Percentiles rank a stretch among this genome's conserved stretches.
Conservation (phyloP, 2,329 filamentous ascomycete species). For the Lachnellula arida region DNA sequence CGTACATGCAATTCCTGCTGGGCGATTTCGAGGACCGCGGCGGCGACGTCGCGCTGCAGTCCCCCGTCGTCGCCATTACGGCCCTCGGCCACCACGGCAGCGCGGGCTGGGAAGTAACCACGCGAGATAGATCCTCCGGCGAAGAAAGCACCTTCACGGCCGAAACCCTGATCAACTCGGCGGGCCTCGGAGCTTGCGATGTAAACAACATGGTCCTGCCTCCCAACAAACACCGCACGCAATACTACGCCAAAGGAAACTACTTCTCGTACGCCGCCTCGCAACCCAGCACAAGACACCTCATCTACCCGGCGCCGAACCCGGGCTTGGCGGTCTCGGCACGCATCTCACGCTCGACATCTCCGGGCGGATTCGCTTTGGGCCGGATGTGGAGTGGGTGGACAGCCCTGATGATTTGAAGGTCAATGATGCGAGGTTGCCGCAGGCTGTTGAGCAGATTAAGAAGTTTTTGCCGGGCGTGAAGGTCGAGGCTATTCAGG, state of each 20-base stretch:
- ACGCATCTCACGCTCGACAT: conserved; percentile 93
- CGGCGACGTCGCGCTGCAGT: conserved; percentile 68
- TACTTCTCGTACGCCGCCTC: conserved; percentile 82
- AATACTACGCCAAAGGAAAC: conserved; percentile 88
- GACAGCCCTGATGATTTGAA: conserved; percentile 63
- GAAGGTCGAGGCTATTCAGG: conserved; percentile 57
- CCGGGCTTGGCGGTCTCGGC: conserved; percentile 78
- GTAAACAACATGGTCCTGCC: conserved; percentile 81
- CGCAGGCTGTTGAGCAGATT: conserved; percentile 69
- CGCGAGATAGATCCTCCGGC: conserved; percentile 42
- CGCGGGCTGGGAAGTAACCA: conserved; percentile 65
- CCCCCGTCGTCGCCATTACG: conserved; percentile 55
- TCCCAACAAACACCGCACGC: conserved; percentile 46
- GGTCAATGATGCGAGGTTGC: conserved; percentile 59
- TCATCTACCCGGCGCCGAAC: conserved; percentile 85
- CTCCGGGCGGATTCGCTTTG: conserved; percentile 78
- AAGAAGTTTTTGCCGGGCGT: conserved; percentile 72
- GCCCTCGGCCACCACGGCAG: conserved; percentile 38
- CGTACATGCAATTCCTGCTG: conserved; percentile 74
- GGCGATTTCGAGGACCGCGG: conserved; percentile 73
- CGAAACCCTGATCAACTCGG: conserved; percentile 77
- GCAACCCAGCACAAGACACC: conserved; percentile 59
- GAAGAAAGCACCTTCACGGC: conserved; percentile 59
- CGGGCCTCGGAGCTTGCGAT: conserved; percentile 70
- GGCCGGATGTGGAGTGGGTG: conserved; percentile 94